These are phyloP conservation scores for Globisporangium spinosum DNA, from an alignment of 352 stramenopile species.

Conservation along the genomic window DNA sequence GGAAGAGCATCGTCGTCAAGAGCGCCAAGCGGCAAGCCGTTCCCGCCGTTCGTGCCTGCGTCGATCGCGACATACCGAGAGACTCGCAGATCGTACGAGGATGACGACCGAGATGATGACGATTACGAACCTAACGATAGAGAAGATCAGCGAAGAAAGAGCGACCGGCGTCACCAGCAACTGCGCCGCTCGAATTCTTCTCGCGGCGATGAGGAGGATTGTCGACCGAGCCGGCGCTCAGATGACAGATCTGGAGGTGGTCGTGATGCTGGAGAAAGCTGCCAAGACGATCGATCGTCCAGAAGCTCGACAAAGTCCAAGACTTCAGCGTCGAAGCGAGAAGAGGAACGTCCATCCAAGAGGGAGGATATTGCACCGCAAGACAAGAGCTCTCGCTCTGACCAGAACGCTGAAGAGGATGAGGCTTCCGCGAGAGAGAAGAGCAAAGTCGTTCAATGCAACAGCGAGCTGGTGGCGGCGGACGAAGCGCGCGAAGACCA, in stretches of 20 bases:
- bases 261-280: background rate
- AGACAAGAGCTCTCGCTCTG: background rate
- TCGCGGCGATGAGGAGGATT: slow-evolving; percentile 14
- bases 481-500: slow-evolving; percentile 8
- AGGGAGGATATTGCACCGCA: background rate
- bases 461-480: background rate
- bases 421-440: slow-evolving; percentile 5
- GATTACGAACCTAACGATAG: slow-evolving; percentile 18
- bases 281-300: background rate
- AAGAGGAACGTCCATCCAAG: background rate
- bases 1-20: background rate
- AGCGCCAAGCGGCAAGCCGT: slow-evolving; percentile 9
- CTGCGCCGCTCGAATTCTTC: no score
- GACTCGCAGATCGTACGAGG: background rate
- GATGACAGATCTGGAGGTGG: slow-evolving; percentile 19
- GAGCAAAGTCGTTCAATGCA: background rate
- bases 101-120: background rate
- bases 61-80: slow-evolving; percentile 23
- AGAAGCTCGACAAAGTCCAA: background rate
- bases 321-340: background rate
- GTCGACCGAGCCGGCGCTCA: background rate
- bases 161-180: slow-evolving; percentile 12
- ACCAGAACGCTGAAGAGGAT: background rate
- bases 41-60: slow-evolving; percentile 15
- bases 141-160: slow-evolving; percentile 13